These are phyloP conservation scores for Crithidia fasciculata DNA, from an alignment of 208 protist genomes.

Conservation along the genomic window DNA sequence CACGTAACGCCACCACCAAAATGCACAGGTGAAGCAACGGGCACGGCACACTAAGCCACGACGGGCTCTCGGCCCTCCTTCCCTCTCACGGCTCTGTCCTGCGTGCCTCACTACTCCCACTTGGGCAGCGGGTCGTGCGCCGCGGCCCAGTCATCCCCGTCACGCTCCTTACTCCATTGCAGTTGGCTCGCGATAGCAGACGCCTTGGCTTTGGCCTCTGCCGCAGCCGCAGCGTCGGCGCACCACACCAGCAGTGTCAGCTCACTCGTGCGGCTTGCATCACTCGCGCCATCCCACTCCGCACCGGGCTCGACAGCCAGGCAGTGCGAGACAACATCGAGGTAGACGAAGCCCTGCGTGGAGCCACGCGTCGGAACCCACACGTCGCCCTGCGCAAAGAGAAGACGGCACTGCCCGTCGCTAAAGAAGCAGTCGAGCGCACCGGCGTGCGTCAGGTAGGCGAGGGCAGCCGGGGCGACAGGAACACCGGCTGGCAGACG, in stretches of 20 bases:
- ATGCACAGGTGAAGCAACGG: too few species aligned
- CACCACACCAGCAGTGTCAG: constrained; percentile 45
- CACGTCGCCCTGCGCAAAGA: constrained; percentile 50
- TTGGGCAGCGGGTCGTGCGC: constrained; percentile 39
- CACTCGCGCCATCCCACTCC: constrained; percentile 12
- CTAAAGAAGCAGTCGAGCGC: constrained; percentile 41
- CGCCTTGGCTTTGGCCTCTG: constrained; percentile 14
- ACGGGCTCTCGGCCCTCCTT: too few species aligned
- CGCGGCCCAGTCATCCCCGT: constrained; percentile 25
- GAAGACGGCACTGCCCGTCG: constrained; percentile 25
- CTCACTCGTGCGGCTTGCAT: constrained; percentile 30
- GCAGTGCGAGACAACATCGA: constrained; percentile 49
- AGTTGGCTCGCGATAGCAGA: constrained; percentile 31
- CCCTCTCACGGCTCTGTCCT: too few species aligned
- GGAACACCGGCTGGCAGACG: constrained; percentile 27
- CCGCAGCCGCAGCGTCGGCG: constrained; percentile 15
- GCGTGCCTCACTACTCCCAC: constrained; percentile 26
- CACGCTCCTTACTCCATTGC: constrained; percentile 34
- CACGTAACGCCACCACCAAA: too few species aligned
- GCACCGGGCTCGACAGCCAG: constrained; percentile 56
- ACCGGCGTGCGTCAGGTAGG: constrained; percentile 38
- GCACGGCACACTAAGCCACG: too few species aligned
- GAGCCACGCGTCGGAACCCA: constrained; percentile 55
- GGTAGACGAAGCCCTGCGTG: constrained; percentile 32
- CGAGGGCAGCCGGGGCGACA: constrained; percentile 41